Evolutionary conservation across 345 rosid genomes (phyloP).

Genomic region (Microthlaspi erraticum): DNA sequence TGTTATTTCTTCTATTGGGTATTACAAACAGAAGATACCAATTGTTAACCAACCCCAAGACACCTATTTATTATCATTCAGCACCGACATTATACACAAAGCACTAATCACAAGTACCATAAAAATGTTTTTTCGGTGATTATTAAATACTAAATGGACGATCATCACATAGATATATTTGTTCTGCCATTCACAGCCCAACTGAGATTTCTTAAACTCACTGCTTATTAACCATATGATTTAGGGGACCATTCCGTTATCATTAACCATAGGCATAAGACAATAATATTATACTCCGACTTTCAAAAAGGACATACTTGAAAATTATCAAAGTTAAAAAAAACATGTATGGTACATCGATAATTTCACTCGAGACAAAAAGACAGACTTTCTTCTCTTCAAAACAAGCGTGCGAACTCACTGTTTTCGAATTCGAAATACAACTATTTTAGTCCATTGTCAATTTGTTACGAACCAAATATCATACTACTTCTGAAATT

Average conservation of each 20-base stretch:
- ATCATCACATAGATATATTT: conserved; percentile 29
- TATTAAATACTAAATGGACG: conserved; percentile 16
- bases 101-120: conserved; percentile 17
- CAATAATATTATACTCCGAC: neutral
- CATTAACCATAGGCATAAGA: conserved; percentile 14
- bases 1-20: conserved; percentile 25
- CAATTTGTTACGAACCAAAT: neutral
- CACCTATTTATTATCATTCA: conserved; percentile 31
- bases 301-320: neutral
- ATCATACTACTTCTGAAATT: conserved; percentile 5
- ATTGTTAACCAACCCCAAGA: conserved; percentile 39
- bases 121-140: conserved; percentile 27
- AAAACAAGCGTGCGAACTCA: neutral
- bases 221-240: conserved; percentile 28
- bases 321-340: neutral
- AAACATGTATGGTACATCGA: neutral
- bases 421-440: neutral
- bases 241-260: conserved; percentile 34
- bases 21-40: conserved; percentile 34
- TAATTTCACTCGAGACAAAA: neutral
- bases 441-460: neutral
- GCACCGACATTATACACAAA: conserved; percentile 39
- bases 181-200: conserved; percentile 21
- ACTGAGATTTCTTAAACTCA: conserved; percentile 27
- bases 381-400: neutral